Base-by-base conservation (phyloP, 1,139 yeast species). In the Groenewaldozyma auringiensis region DNA sequence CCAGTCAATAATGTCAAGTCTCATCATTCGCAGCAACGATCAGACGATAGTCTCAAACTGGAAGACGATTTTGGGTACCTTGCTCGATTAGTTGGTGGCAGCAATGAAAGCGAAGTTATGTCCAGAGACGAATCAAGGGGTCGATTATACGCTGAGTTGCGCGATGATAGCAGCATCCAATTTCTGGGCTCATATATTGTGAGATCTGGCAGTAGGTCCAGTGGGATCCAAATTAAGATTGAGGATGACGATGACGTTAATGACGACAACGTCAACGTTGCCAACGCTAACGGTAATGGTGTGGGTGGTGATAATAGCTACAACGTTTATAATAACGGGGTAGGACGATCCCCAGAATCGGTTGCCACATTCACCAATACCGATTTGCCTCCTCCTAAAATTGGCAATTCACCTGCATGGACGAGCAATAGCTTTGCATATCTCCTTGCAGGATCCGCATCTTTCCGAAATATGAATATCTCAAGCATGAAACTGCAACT, bases 11-110 rank as follows among this genome's bases (percentile, higher is more conserved):
- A 25, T 25, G 29, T 25, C 9, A 25, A 11, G 6, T 6, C 29
- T 25, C 29, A 25, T 8, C 29, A 25, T 25, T 6, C 11, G 11
- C 29, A 25, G 6, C 53, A 57, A 11, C 29, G 29, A 11, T 6
- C 29, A 13, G 42, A 36, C 18, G 58, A 49, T 31, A 50, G 54
- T 4, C 38, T 54, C 25, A 50, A 48, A 22, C 49, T 55, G 41
- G 57, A 50, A 11, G 64, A 62, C 40, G 66, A 63, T 47, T 63
- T 63, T 39, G 47, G 60, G 18, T 63, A 63, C 47, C 50, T 63
- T 37, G 67, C 66, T 0, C 58, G 62, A 9, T 52, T 61, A 14
- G 62, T 63, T 13, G 57, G 59, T 34, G 16, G 38, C 25, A 20
- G 38, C 25, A 18, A 9, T 11, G 14, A 32, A n/a, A 18, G 25